These are phyloP conservation scores for Amylostereum chailletii DNA, from an alignment of 1,284 basidiomycete genomes.

Conservation along the genomic window DNA sequence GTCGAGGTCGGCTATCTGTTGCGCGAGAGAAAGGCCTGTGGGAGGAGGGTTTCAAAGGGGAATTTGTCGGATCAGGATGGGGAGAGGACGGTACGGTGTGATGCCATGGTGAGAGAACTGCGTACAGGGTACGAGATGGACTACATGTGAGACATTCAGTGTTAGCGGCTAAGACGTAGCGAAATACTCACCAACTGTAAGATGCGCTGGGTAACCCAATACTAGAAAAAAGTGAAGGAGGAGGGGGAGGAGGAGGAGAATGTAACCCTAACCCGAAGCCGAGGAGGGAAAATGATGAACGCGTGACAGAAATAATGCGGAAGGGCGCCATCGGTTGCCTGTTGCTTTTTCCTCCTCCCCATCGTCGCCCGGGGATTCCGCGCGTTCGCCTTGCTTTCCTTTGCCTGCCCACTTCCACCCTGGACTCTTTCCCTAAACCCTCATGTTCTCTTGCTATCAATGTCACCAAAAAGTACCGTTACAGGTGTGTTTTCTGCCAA, in stretches of 20 bases:
- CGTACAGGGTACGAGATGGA: slow-evolving; percentile 1
- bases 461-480: not conserved
- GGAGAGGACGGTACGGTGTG: slow-evolving; percentile 8
- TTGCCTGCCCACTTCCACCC: slow-evolving; percentile 17
- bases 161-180: no score
- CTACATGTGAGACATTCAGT: no score
- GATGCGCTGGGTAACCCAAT: no score
- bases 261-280: not conserved
- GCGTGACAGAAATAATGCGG: not conserved
- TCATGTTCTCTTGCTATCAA: slow-evolving; percentile 10
- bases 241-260: not conserved
- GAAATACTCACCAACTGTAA: no score
- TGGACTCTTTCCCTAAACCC: slow-evolving; percentile 17
- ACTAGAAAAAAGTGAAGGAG: slow-evolving; percentile 2
- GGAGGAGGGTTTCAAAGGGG: slow-evolving; percentile 7
- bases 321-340: not conserved
- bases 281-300: not conserved
- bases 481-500: not conserved
- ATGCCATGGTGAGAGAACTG: slow-evolving; percentile 11
- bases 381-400: not conserved
- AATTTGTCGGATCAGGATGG: slow-evolving; percentile 10
- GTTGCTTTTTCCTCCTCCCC: slow-evolving; percentile 5
- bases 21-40: slow-evolving; percentile 59
- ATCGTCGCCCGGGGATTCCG: slow-evolving; percentile 1
- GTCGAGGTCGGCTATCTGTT: slow-evolving; percentile 76